Evolutionary conservation across 2,329 filamentous ascomycete genomes (phyloP), one percentile per base, ranked within the genome.

Genomic region (Colletotrichum sp.): DNA sequence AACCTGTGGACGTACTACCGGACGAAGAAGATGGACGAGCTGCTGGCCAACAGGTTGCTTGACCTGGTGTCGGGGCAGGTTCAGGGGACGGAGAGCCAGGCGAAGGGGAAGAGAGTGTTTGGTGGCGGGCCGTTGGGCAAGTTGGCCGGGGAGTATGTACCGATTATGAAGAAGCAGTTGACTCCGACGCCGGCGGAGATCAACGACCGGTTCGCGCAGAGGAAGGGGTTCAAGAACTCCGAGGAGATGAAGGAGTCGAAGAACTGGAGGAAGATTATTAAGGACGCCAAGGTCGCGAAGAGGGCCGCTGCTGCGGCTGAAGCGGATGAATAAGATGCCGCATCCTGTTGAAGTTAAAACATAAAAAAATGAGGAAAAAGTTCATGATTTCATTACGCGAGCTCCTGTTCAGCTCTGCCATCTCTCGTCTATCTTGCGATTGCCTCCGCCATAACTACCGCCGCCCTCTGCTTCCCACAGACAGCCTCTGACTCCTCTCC

Each of bases 1-100:
- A 90, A 93, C 75, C 83, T 98, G 64, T 99, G 97, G 97, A 88
- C 90, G 76, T 87, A 92, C 26, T 99, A 97, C 96, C 91, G 95
- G 76, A 91, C 93, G 81, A 89, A 91, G 70, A 98, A 98, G 88
- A 95, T 99, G 79, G 96, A 99, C 81, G 97, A 99, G 88, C 87
- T 98, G 68, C 88, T 99, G 72, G 92, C 95, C 0, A 93, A 91
- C 75, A 91, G 92, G 79, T 86, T 99, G 67, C 87, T 99, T 76
- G 91, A 95, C 80, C 85, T 93, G 60, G 85, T 92, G 9, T 85
- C 88, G 30, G 80, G 77, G 3, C 88, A 89, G 78, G 68, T 76
- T 12, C 70, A 39, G 32, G 70, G 39, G 1, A 73, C 64, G 0
- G 59, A 73, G 44, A 32, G 15, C 13, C 67, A 30, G 8, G 44